phyloP scores from a whole-genome alignment of 2,329 filamentous ascomycete species.

The Venturia carpophila region DNA sequence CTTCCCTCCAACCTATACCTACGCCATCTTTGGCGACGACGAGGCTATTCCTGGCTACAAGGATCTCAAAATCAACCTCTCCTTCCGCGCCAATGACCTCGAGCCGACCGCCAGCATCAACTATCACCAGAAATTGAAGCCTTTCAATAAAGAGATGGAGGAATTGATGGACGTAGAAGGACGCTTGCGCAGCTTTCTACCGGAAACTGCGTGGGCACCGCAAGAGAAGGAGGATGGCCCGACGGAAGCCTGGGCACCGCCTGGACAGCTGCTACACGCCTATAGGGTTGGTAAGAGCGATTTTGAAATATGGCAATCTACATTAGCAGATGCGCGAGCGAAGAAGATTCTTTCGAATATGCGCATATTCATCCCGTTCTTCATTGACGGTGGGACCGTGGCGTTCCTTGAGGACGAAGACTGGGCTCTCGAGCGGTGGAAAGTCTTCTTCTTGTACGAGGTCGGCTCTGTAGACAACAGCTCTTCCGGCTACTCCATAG shows the following conservation, averaged over 20 bases:
- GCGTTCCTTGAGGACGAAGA: constrained; percentile 62
- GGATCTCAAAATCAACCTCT: constrained; percentile 66
- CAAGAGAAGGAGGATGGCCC: constrained; percentile 26
- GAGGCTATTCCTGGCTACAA: constrained; percentile 89
- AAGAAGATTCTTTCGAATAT: constrained; percentile 68
- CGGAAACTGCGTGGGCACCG: constrained; percentile 50
- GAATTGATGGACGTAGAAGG: constrained; percentile 33
- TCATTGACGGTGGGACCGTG: constrained; percentile 85
- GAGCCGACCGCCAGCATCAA: constrained; percentile 65
- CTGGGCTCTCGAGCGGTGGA: constrained; percentile 73
- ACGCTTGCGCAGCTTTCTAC: constrained; percentile 46
- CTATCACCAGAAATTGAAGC: constrained; percentile 52
- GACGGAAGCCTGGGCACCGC: constrained; percentile 52
- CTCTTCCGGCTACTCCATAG: constrained; percentile 56
- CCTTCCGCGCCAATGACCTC: constrained; percentile 65
- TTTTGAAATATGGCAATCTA: constrained; percentile 81
- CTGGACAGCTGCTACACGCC: constrained; percentile 61
- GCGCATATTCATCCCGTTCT: constrained; percentile 75
- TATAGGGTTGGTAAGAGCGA: constrained; percentile 52
- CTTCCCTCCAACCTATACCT: constrained; percentile 83
- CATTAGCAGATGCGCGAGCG: constrained; percentile 60
- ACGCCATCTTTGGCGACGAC: constrained; percentile 78
- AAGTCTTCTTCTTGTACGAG: constrained; percentile 65
- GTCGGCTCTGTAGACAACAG: constrained; percentile 4
- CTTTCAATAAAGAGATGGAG: constrained; percentile 60